Percentiles rank a stretch among this genome's conserved stretches.
Conservation (phyloP, 257 asterid species). For the Cinchona pubescens region DNA sequence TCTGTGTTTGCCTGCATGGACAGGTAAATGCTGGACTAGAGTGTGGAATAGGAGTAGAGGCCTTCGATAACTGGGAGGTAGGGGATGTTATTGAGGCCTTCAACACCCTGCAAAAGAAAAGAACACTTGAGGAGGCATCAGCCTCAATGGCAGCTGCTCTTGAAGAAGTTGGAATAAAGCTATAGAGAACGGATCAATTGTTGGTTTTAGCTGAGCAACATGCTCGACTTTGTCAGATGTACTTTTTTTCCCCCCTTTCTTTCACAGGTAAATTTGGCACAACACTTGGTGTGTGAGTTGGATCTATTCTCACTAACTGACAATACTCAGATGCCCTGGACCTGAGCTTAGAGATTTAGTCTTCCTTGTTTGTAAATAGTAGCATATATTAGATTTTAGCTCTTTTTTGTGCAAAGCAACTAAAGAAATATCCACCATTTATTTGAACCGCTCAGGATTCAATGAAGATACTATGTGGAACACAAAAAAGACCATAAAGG, state of each 20-base stretch:
- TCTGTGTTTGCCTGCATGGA: constrained; percentile 11
- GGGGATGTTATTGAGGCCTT: constrained; percentile 84
- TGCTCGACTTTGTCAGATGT: constrained; percentile 16
- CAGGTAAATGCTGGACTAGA: constrained; percentile 95
- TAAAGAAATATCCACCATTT: constrained; percentile 38
- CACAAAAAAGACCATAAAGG: constrained; percentile 19
- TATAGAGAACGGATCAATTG: constrained; percentile 26
- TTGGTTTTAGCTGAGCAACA: constrained; percentile 15
- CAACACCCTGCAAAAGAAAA: constrained; percentile 68
- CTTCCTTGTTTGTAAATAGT: constrained; percentile 57
- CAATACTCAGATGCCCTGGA: constrained; percentile 20
- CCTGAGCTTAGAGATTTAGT: constrained; percentile 21
- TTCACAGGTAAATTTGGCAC: constrained; percentile 15
- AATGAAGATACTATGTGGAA: constrained; percentile 35
- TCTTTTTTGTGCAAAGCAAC: constrained; percentile 58
- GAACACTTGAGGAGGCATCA: constrained; percentile 98
- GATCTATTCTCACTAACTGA: constrained; percentile 17
- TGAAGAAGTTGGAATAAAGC: constrained; percentile 49
- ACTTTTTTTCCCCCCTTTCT: background rate
- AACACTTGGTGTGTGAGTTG: constrained; percentile 8
- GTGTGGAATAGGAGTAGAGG: constrained; percentile 84
- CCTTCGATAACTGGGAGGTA: constrained; percentile 70
- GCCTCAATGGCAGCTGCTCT: constrained; percentile 88
- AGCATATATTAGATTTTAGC: constrained; percentile 46
- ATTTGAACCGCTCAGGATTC: constrained; percentile 29